These are phyloP conservation scores for Asclepias syriaca DNA, from an alignment of 257 asterid species.

Conservation along the genomic window DNA sequence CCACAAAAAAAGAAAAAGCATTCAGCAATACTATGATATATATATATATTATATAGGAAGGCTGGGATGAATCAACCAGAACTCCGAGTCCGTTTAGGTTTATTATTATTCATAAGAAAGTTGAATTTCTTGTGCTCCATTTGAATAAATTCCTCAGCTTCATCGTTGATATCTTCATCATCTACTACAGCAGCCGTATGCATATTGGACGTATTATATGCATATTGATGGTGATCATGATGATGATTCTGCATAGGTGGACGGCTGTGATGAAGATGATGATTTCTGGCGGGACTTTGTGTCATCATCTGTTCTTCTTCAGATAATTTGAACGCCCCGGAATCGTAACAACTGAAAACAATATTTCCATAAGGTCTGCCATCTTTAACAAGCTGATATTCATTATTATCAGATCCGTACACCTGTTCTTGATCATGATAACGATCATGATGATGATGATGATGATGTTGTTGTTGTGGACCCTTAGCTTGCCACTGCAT, in stretches of 20 bases:
- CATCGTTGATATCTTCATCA: constrained; percentile 26
- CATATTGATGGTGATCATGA: not conserved
- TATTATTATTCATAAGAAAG: too few relatives aligned
- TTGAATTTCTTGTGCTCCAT: constrained; percentile 34
- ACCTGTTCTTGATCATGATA: not conserved
- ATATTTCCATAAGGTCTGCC: constrained; percentile 5
- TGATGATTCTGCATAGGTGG: not conserved
- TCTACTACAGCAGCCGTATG: too few relatives aligned
- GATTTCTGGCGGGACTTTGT: not conserved
- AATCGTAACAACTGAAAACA: not conserved
- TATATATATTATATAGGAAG: constrained; percentile 10
- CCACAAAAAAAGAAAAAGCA: not conserved
- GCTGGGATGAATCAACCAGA: constrained; percentile 21
- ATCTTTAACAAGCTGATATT: constrained; percentile 1
- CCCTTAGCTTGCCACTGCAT: not conserved
- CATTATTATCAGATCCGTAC: not conserved
- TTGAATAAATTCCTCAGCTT: constrained; percentile 38
- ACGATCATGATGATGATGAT: not conserved
- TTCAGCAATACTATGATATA: not conserved
- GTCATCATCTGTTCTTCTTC: not conserved
- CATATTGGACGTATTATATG: too few relatives aligned
- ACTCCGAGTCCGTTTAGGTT: not conserved
- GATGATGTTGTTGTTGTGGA: not conserved
- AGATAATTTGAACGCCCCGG: not conserved
- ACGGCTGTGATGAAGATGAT: not conserved